Conservation (phyloP, 2,329 filamentous ascomycete genomes). For the Cladosporium phlei region DNA sequence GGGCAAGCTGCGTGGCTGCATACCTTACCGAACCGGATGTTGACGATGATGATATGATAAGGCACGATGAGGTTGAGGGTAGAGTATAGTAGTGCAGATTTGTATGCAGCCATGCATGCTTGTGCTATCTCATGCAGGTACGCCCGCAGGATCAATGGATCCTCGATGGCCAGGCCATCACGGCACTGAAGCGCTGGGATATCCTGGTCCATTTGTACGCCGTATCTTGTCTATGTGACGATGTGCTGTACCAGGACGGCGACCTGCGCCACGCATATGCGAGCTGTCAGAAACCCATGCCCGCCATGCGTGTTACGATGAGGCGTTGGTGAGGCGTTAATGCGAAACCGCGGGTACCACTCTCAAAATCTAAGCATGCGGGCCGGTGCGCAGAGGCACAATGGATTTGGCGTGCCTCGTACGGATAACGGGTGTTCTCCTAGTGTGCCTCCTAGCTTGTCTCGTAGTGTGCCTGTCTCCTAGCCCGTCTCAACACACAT, state of each 20-base stretch:
- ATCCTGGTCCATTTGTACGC: conserved; percentile 1
- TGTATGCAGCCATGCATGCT: conserved; percentile 1
- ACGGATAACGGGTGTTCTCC: no score
- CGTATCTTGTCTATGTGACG: neutral
- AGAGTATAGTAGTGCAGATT: no score
- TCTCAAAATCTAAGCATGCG: no score
- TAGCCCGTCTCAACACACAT: conserved; percentile 6
- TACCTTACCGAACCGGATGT: no score
- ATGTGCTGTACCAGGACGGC: neutral
- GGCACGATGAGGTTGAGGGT: no score
- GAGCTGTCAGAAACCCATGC: neutral
- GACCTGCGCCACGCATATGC: neutral
- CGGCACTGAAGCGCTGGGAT: neutral
- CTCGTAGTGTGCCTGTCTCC: neutral
- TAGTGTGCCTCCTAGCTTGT: no score
- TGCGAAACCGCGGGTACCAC: neutral
- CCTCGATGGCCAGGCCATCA: neutral
- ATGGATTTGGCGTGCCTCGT: no score
- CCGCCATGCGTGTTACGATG: neutral
- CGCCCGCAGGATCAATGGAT: neutral
- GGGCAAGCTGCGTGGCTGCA: no score
- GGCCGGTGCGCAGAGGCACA: conserved; percentile 2
- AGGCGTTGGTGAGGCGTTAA: conserved; percentile 2
- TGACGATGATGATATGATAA: no score
- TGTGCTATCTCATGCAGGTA: conserved; percentile 6